Evolutionary conservation across 108 stramenopile species (phyloP).

Genomic region (Skeletonema potamos): DNA sequence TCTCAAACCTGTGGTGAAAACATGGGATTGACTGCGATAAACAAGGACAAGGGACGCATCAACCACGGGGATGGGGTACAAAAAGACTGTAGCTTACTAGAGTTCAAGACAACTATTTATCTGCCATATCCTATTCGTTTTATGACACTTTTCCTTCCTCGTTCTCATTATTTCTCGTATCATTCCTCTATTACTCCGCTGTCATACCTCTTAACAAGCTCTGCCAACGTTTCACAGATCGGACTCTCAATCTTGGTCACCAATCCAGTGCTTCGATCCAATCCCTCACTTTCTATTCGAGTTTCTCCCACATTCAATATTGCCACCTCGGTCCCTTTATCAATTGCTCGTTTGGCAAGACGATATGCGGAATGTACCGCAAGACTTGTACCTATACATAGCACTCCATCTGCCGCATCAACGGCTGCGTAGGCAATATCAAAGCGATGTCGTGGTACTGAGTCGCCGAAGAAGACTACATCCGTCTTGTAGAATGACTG

Average conservation of each 20-base stretch:
- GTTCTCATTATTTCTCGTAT: too few relatives aligned
- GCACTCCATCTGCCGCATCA: slow-evolving; percentile 72
- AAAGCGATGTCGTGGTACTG: slow-evolving; percentile 73
- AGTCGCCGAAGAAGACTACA: slow-evolving; percentile 95
- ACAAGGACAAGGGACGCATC: too few relatives aligned
- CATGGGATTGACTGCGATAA: too few relatives aligned
- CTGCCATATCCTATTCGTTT: too few relatives aligned
- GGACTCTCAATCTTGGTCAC: slow-evolving; percentile 53
- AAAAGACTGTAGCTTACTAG: too few relatives aligned
- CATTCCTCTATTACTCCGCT: not conserved
- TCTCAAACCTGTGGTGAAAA: too few relatives aligned
- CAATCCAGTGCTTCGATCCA: slow-evolving; percentile 20
- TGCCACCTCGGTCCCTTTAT: slow-evolving; percentile 64
- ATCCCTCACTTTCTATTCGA: slow-evolving; percentile 74
- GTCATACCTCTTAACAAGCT: slow-evolving; percentile 27
- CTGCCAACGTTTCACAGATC: slow-evolving; percentile 43
- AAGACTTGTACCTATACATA: slow-evolving; percentile 87
- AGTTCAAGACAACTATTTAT: too few relatives aligned
- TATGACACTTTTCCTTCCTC: too few relatives aligned
- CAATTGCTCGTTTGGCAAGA: slow-evolving; percentile 63
- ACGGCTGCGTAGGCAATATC: slow-evolving; percentile 64
- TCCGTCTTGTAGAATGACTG: slow-evolving; percentile 89
- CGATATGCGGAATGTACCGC: slow-evolving; percentile 89
- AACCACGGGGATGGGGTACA: too few relatives aligned
- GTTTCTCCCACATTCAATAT: slow-evolving; percentile 93